These are phyloP conservation scores for Solioccasus polychromus DNA, from an alignment of 768 basidiomycete genomes.

Conservation along the genomic window DNA sequence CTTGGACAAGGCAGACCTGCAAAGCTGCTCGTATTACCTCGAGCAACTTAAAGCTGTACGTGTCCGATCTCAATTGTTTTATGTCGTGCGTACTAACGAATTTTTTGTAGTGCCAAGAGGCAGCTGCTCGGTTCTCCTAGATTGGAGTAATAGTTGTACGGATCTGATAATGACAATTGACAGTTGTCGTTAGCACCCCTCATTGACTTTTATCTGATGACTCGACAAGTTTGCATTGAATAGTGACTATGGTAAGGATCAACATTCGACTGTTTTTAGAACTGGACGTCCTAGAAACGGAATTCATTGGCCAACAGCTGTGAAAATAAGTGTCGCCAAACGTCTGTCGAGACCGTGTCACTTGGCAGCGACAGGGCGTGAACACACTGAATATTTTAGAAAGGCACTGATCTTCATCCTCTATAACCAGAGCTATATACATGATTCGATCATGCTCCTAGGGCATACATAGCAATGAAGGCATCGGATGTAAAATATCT, in stretches of 20 bases:
- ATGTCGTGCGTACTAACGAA: constrained; percentile 8
- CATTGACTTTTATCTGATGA: constrained; percentile 1
- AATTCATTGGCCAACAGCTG: too few relatives aligned
- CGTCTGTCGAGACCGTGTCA: too few relatives aligned
- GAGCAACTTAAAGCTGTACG: constrained; percentile 87
- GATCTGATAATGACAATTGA: constrained; percentile 8
- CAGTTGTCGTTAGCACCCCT: constrained; percentile 2
- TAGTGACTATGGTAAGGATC: not conserved
- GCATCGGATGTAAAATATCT: too few relatives aligned
- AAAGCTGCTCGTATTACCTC: constrained; percentile 81
- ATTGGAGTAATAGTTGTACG: constrained; percentile 6
- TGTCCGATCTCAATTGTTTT: constrained; percentile 28
- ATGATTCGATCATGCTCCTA: too few relatives aligned
- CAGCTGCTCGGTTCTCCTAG: constrained; percentile 56
- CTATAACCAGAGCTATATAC: too few relatives aligned
- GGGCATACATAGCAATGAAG: too few relatives aligned
- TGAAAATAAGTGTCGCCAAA: too few relatives aligned
- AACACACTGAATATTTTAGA: too few relatives aligned
- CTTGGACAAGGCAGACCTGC: constrained; percentile 76
- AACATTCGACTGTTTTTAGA: too few relatives aligned
- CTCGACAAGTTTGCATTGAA: not conserved
- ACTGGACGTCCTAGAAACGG: too few relatives aligned
- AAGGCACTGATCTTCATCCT: too few relatives aligned
- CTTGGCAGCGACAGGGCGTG: too few relatives aligned
- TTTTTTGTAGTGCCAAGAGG: constrained; percentile 65